phyloP scores from a whole-genome alignment of 2,329 filamentous ascomycete genomes.

The Westerdykella sp. region DNA sequence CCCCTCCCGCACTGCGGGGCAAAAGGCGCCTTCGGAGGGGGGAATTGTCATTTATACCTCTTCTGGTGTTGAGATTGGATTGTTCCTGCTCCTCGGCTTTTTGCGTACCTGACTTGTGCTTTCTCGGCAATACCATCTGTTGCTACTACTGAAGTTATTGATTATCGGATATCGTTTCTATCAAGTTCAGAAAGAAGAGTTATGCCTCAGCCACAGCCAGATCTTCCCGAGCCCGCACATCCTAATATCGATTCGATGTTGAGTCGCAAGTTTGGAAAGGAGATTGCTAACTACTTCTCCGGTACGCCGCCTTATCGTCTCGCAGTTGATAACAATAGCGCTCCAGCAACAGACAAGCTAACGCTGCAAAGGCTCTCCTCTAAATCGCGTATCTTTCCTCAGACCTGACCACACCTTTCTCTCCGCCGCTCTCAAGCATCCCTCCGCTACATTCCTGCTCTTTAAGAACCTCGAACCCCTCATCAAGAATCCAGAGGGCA shows the following conservation, averaged over 20 bases:
- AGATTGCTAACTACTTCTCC: constrained; percentile 78
- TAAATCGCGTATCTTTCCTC: constrained; percentile 76
- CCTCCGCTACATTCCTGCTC: constrained; percentile 65
- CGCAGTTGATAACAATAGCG: not conserved
- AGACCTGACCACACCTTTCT: constrained; percentile 67
- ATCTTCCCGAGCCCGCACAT: constrained; percentile 54
- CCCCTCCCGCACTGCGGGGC: constrained; percentile 3
- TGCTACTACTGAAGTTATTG: not conserved
- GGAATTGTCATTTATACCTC: not conserved
- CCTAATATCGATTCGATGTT: constrained; percentile 62
- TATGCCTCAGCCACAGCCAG: constrained; percentile 37
- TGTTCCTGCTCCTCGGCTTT: not conserved
- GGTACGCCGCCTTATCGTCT: constrained; percentile 24
- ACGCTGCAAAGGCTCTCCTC: constrained; percentile 51
- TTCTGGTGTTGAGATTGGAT: not conserved
- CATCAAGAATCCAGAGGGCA: constrained; percentile 46
- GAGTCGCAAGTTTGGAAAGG: constrained; percentile 68
- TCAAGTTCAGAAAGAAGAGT: not conserved
- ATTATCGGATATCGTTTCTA: not conserved
- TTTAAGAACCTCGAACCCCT: constrained; percentile 75
- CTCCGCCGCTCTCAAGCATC: constrained; percentile 58
- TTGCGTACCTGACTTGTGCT: not conserved
- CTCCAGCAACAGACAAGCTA: constrained; percentile 1
- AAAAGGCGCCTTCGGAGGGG: too few species aligned
- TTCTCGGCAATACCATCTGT: not conserved